These are phyloP conservation scores for Epichloe elymi DNA, from an alignment of 2,329 filamentous ascomycete genomes.

Conservation along the genomic window DNA sequence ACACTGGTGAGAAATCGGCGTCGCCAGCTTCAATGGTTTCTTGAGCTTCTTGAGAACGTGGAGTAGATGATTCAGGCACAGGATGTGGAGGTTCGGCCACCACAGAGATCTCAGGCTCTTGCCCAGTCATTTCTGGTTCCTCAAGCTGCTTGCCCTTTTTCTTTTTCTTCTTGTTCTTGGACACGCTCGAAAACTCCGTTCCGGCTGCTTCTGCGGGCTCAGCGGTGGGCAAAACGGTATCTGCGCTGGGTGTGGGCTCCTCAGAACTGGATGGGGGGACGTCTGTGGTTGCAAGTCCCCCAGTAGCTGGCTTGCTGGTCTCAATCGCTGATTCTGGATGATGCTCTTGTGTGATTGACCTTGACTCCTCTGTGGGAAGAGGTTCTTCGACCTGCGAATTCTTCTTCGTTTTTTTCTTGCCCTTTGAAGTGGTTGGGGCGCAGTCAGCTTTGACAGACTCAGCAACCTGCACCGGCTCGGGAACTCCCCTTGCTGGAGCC, in stretches of 20 bases:
- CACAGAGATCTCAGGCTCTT: slow-evolving; percentile 3
- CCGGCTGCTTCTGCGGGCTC: neutral
- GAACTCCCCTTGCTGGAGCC: neutral
- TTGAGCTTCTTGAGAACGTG: neutral
- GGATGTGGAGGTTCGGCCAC: neutral
- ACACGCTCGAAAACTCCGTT: neutral
- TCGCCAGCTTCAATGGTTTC: neutral
- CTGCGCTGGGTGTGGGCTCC: neutral
- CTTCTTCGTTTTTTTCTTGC: slow-evolving; percentile 9
- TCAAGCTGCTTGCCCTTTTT: slow-evolving; percentile 12
- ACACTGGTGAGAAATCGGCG: neutral
- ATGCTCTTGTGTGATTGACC: neutral
- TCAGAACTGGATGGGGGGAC: neutral
- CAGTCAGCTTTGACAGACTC: neutral
- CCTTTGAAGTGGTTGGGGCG: slow-evolving; percentile 1
- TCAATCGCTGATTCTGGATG: neutral
- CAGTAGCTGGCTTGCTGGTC: neutral
- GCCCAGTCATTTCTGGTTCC: slow-evolving; percentile 1
- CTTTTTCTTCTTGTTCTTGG: slow-evolving; percentile 14
- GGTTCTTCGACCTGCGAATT: slow-evolving; percentile 1
- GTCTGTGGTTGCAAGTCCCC: neutral
- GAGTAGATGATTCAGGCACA: neutral
- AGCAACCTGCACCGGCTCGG: neutral
- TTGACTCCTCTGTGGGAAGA: neutral
- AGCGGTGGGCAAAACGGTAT: neutral